Evolutionary conservation across 1,139 yeast species (phyloP).

Genomic region (Pichia sp.): DNA sequence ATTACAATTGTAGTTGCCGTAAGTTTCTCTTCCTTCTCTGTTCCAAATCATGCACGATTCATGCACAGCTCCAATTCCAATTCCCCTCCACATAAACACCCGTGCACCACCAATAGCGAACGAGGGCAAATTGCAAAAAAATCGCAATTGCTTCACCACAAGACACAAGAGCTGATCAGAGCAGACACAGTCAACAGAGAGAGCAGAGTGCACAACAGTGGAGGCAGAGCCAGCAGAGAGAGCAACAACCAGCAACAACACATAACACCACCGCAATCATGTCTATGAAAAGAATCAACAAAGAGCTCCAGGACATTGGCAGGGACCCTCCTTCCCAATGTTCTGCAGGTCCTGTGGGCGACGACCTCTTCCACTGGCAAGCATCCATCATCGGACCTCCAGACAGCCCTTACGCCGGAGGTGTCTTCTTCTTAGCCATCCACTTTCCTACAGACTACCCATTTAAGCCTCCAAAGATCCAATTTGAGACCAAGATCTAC

Average conservation of each 20-base stretch:
- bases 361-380: conserved; percentile 55
- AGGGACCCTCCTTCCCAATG: conserved; percentile 99
- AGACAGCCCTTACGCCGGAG: conserved; percentile 52
- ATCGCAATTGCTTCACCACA: too few relatives aligned
- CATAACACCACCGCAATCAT: conserved; percentile 28
- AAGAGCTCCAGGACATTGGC: conserved; percentile 91
- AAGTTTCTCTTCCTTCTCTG: too few relatives aligned
- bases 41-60: too few relatives aligned
- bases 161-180: too few relatives aligned
- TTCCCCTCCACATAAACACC: too few relatives aligned
- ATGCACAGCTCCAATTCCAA: too few relatives aligned
- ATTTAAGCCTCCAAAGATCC: conserved; percentile 52
- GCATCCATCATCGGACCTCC: conserved; percentile 59
- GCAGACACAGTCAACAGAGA: too few relatives aligned
- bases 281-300: conserved; percentile 94
- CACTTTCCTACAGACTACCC: conserved; percentile 57
- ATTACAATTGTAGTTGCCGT: not conserved
- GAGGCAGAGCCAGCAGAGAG: not conserved
- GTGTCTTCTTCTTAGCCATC: conserved; percentile 45
- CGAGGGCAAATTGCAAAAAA: too few relatives aligned
- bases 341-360: conserved; percentile 99
- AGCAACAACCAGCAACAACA: not conserved
- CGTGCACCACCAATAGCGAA: too few relatives aligned
- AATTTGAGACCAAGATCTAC: conserved; percentile 59
- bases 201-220: too few relatives aligned